phyloP scores from a whole-genome alignment of 2,329 filamentous ascomycete genomes.

The Claviceps citrina region DNA sequence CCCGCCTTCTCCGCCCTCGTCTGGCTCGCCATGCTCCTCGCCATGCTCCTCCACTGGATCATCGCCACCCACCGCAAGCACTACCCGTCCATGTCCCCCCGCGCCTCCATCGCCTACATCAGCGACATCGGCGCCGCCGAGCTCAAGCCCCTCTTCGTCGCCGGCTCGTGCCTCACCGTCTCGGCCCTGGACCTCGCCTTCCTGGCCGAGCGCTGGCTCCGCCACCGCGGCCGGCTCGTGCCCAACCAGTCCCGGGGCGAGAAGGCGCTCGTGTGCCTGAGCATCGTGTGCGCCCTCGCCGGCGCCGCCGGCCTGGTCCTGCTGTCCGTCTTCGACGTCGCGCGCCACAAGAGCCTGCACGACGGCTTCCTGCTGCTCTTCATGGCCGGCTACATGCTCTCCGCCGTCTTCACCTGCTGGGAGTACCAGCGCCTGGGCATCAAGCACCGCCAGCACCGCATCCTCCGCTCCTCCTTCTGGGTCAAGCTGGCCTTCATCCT shows the following conservation, averaged over 20 bases:
- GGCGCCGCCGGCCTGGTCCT: slow-evolving; percentile 72
- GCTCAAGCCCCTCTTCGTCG: slow-evolving; percentile 66
- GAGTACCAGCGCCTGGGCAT: slow-evolving; percentile 79
- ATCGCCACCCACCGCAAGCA: slow-evolving; percentile 34
- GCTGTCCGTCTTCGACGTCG: slow-evolving; percentile 73
- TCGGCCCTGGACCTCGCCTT: slow-evolving; percentile 72
- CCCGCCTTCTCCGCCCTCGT: slow-evolving; percentile 51
- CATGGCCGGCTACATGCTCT: slow-evolving; percentile 71
- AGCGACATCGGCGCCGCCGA: slow-evolving; percentile 46
- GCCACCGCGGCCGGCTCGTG: slow-evolving; percentile 64
- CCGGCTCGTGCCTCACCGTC: slow-evolving; percentile 54
- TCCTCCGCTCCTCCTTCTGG: slow-evolving; percentile 70
- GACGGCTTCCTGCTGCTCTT: slow-evolving; percentile 68
- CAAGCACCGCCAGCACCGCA: slow-evolving; percentile 59
- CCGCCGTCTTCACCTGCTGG: slow-evolving; percentile 75
- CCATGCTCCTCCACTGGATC: slow-evolving; percentile 56
- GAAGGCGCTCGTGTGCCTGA: slow-evolving; percentile 44
- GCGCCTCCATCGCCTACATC: slow-evolving; percentile 55
- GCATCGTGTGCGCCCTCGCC: slow-evolving; percentile 52
- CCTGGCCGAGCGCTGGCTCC: slow-evolving; percentile 66
- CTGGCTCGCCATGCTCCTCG: slow-evolving; percentile 54
- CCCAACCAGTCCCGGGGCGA: slow-evolving; percentile 51
- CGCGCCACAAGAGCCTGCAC: slow-evolving; percentile 51
- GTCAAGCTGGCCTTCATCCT: slow-evolving; percentile 77
- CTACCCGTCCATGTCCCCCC: slow-evolving; percentile 44